Conservation (phyloP, 345 rosid species). For the Lagerstroemia speciosa region DNA sequence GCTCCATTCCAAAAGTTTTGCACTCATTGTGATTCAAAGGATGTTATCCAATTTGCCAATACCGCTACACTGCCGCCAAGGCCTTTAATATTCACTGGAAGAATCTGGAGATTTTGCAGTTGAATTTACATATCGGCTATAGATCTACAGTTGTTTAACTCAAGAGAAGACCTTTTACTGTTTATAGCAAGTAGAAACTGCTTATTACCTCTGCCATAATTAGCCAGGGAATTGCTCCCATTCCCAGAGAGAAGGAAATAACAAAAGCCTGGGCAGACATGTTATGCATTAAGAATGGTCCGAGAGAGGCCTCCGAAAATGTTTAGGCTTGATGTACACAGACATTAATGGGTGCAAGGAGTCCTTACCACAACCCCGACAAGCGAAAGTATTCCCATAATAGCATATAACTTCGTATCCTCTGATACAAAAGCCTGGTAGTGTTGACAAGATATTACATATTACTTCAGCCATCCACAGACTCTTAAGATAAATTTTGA, state of each 20-base stretch:
- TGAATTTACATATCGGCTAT: background rate
- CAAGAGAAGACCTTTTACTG: background rate
- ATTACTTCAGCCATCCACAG: background rate
- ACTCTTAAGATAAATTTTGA: background rate
- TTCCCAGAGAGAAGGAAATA: slow-evolving; percentile 70
- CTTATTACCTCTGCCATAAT: slow-evolving; percentile 92
- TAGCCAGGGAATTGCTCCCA: slow-evolving; percentile 96
- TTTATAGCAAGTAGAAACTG: background rate
- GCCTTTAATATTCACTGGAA: slow-evolving; percentile 41
- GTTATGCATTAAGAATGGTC: background rate
- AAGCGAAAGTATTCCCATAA: slow-evolving; percentile 60
- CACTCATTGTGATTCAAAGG: slow-evolving; percentile 32
- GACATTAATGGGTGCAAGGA: background rate
- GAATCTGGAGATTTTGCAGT: slow-evolving; percentile 48
- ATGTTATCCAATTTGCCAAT: slow-evolving; percentile 28
- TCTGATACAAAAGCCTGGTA: slow-evolving; percentile 46
- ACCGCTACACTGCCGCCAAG: slow-evolving; percentile 41
- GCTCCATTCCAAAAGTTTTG: slow-evolving; percentile 40
- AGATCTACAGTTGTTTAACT: background rate
- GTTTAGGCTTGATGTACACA: background rate
- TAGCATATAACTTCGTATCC: slow-evolving; percentile 43
- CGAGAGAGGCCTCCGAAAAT: background rate
- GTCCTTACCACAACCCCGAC: slow-evolving; percentile 84
- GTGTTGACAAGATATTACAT: slow-evolving; percentile 9
- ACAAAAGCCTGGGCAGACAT: slow-evolving; percentile 49